These are phyloP conservation scores for Chrysoporthe deuterocubensis DNA, from an alignment of 2,329 filamentous ascomycete species.

Conservation along the genomic window DNA sequence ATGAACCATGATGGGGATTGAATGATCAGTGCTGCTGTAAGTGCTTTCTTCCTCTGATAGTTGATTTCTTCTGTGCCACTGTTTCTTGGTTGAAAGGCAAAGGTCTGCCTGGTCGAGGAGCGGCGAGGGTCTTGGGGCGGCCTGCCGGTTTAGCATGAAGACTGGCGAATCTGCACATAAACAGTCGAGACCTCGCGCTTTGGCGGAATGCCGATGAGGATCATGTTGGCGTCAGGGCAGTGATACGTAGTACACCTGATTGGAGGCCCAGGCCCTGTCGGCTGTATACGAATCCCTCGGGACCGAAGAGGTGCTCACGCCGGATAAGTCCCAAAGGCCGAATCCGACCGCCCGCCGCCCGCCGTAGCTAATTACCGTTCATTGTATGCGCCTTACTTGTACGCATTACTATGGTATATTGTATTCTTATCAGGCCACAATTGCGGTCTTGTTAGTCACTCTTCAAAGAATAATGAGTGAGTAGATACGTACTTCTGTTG, in stretches of 20 bases:
- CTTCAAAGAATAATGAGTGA: too few species aligned
- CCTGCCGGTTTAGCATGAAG: too few species aligned
- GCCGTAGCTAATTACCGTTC: too few species aligned
- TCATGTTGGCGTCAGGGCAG: background rate
- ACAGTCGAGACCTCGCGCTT: background rate
- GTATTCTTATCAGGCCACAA: too few species aligned
- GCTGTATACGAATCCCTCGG: background rate
- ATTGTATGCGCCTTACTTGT: too few species aligned
- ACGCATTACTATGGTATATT: too few species aligned
- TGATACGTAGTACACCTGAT: background rate
- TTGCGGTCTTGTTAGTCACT: too few species aligned
- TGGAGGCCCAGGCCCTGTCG: background rate
- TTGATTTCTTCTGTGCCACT: background rate
- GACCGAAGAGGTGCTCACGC: background rate
- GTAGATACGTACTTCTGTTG: too few species aligned
- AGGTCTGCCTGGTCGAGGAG: background rate
- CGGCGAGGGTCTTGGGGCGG: background rate
- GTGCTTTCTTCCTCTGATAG: background rate
- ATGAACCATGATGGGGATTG: slow-evolving; percentile 12
- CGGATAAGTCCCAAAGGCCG: background rate
- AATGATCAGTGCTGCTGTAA: background rate
- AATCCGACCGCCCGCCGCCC: background rate
- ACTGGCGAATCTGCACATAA: background rate
- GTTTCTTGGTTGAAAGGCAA: background rate
- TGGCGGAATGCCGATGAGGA: background rate